Percentiles rank a stretch among this genome's conserved stretches.
Evolutionary conservation across 208 protist species (phyloP).

Genomic region (Leishmania braziliensis): DNA sequence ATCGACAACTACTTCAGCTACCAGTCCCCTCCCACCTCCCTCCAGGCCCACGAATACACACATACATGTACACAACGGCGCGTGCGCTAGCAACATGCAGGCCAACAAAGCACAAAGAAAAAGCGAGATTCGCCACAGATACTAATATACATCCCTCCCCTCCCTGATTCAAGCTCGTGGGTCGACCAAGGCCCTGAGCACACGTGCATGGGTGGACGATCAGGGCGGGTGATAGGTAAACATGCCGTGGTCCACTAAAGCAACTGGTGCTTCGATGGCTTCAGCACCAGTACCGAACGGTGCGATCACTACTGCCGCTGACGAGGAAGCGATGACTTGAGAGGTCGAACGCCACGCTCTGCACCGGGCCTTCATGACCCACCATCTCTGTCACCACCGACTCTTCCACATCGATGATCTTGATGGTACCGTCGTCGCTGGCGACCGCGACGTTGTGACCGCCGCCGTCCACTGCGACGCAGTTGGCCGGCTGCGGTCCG

Average conservation of each 20-base stretch:
- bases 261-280: background rate
- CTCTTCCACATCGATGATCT: slow-evolving; percentile 92
- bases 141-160: slow-evolving; percentile 2
- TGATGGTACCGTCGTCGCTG: slow-evolving; percentile 94
- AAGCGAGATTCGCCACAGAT: background rate
- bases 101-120: background rate
- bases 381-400: slow-evolving; percentile 70
- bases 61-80: background rate
- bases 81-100: background rate
- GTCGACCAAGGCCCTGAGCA: background rate
- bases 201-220: background rate
- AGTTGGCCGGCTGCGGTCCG: slow-evolving; percentile 79
- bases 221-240: background rate
- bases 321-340: slow-evolving; percentile 79
- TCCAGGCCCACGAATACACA: background rate
- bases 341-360: slow-evolving; percentile 85
- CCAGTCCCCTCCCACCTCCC: background rate
- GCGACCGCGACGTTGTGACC: slow-evolving; percentile 90
- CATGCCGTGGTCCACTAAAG: background rate
- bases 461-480: slow-evolving; percentile 64
- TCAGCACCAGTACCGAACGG: slow-evolving; percentile 85
- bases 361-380: slow-evolving; percentile 86
- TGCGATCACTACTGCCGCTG: slow-evolving; percentile 81
- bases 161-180: background rate
- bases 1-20: too few relatives aligned